Conservation (phyloP, 2,329 filamentous ascomycete genomes). For the Berkeleyomyces basicola region DNA sequence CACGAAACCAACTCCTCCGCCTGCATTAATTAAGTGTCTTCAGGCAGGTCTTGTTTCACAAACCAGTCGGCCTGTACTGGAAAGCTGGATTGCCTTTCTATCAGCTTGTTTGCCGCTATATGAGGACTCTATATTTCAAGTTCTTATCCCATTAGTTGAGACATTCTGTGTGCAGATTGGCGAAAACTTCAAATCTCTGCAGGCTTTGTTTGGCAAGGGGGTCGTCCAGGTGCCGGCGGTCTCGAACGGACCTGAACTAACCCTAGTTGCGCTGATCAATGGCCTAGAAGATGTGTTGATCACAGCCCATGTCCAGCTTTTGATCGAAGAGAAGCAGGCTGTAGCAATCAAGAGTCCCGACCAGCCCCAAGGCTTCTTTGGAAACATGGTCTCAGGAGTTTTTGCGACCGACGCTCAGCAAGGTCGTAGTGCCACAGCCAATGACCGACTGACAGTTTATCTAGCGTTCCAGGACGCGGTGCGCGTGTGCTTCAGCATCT, state of each 20-base stretch:
- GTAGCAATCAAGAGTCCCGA: constrained; percentile 61
- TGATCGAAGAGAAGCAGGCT: constrained; percentile 56
- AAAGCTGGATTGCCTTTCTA: constrained; percentile 83
- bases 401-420: constrained; percentile 66
- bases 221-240: constrained; percentile 18
- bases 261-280: constrained; percentile 72
- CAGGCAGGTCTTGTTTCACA: constrained; percentile 62
- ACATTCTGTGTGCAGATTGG: constrained; percentile 70
- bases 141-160: constrained; percentile 78
- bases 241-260: constrained; percentile 41
- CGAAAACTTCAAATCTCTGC: constrained; percentile 53
- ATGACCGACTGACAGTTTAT: constrained; percentile 80
- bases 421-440: constrained; percentile 70
- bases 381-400: constrained; percentile 83
- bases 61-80: constrained; percentile 59
- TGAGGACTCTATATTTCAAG: constrained; percentile 70
- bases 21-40: constrained; percentile 66
- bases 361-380: constrained; percentile 75
- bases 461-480: constrained; percentile 96
- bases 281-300: constrained; percentile 84
- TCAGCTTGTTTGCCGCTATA: constrained; percentile 73
- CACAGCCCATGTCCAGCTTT: constrained; percentile 65
- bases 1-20: constrained; percentile 37
- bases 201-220: constrained; percentile 37
- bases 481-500: constrained; percentile 79